These are phyloP conservation scores for Trametes cingulata DNA, from an alignment of 768 basidiomycete species.

Conservation along the genomic window DNA sequence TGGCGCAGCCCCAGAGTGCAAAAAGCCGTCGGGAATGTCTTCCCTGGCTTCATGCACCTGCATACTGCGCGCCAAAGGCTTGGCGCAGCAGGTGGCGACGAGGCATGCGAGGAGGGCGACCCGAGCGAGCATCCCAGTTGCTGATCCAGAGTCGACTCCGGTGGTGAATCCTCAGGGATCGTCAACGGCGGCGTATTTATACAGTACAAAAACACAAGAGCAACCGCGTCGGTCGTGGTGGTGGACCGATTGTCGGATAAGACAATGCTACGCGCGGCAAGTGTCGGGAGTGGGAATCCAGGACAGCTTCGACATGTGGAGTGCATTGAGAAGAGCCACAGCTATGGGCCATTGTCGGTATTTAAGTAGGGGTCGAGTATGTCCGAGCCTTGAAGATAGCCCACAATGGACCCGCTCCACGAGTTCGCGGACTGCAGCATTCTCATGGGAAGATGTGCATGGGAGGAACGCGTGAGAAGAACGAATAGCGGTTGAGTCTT, in stretches of 20 bases:
- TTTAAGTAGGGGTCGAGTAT: neutral
- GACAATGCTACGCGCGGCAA: neutral
- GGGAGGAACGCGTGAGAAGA: neutral
- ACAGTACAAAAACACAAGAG: neutral
- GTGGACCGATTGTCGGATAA: neutral
- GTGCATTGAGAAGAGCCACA: neutral
- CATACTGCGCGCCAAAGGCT: slow-evolving; percentile 27
- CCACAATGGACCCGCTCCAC: neutral
- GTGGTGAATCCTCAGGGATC: neutral
- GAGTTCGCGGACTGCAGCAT: neutral
- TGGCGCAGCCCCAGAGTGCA: slow-evolving; percentile 31
- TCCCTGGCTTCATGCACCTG: slow-evolving; percentile 33
- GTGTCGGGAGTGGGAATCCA: neutral
- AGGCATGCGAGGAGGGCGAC: slow-evolving; percentile 23
- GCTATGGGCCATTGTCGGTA: slow-evolving; percentile 13
- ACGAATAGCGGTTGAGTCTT: neutral
- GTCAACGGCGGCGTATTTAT: neutral
- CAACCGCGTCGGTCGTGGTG: neutral
- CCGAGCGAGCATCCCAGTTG: slow-evolving; percentile 1
- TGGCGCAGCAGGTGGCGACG: slow-evolving; percentile 22
- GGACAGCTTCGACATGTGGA: slow-evolving; percentile 9
- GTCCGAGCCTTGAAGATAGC: neutral
- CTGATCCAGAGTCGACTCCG: slow-evolving; percentile 1
- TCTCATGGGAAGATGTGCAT: slow-evolving; percentile 2
- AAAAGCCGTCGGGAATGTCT: slow-evolving; percentile 32